Conservation (phyloP, 148 eudicot genomes). For the Camellia granthamiana region DNA sequence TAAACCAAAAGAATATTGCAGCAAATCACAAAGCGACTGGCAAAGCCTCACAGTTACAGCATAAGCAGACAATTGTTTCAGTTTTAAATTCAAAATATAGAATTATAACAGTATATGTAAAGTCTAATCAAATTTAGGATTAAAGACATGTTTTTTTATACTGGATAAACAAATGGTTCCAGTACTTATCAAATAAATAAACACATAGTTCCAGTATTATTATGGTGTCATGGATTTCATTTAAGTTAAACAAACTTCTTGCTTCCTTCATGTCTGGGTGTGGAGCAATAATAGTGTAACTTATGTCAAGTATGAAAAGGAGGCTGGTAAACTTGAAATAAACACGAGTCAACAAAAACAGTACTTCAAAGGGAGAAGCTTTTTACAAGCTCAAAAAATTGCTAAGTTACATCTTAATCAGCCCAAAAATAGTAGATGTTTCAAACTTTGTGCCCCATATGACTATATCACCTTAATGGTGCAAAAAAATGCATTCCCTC, state of each 20-base stretch:
- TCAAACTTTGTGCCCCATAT: background rate
- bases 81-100: background rate
- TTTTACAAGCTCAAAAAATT: background rate
- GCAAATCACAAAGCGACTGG: background rate
- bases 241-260: background rate
- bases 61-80: background rate
- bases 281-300: background rate
- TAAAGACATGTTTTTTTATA: background rate
- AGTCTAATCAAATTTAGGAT: background rate
- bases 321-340: background rate
- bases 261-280: background rate
- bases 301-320: background rate
- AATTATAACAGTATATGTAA: background rate
- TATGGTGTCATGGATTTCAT: background rate
- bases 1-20: conserved; percentile 6
- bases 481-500: background rate
- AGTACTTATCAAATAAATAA: background rate
- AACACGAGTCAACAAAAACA: background rate
- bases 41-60: background rate
- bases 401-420: background rate
- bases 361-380: background rate
- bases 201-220: too few relatives aligned
- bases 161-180: background rate
- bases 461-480: background rate
- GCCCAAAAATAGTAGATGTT: background rate